phyloP scores from a whole-genome alignment of 139 green algal genomes.

The Picochlorum sp. region DNA sequence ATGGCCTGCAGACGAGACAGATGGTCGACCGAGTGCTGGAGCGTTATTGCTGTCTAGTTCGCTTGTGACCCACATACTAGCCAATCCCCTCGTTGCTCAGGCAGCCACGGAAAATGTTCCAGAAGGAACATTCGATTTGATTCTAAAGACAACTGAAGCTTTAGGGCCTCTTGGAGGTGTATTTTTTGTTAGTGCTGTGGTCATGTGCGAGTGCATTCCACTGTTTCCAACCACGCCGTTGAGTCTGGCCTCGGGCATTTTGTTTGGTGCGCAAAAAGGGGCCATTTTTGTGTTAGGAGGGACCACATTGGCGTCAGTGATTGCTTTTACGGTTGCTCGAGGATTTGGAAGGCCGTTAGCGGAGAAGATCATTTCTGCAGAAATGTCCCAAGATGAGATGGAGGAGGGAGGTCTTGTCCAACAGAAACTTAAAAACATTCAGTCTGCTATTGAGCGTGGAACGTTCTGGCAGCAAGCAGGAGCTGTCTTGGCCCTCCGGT shows the following conservation, averaged over 20 bases:
- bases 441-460: conserved; percentile 51
- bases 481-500: conserved; percentile 59
- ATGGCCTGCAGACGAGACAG: not conserved
- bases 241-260: conserved; percentile 58
- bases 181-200: conserved; percentile 53
- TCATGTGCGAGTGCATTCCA: conserved; percentile 66
- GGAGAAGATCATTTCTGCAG: conserved; percentile 13
- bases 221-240: conserved; percentile 79
- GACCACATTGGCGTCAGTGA: conserved; percentile 18
- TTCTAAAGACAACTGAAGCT: conserved; percentile 35
- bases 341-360: conserved; percentile 12
- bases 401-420: conserved; percentile 20
- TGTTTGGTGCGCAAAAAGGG: conserved; percentile 68
- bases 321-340: conserved; percentile 22
- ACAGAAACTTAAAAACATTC: conserved; percentile 38
- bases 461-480: conserved; percentile 57
- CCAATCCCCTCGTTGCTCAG: too few species aligned
- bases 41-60: not conserved
- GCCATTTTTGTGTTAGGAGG: conserved; percentile 14
- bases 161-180: conserved; percentile 52
- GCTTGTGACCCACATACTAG: too few species aligned
- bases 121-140: conserved; percentile 10
- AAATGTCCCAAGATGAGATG: not conserved
- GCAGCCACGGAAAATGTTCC: conserved; percentile 4
- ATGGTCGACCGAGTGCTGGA: too few species aligned